Base-by-base conservation (phyloP, 2,329 filamentous ascomycete genomes). In the Colletotrichum orbiculare region DNA sequence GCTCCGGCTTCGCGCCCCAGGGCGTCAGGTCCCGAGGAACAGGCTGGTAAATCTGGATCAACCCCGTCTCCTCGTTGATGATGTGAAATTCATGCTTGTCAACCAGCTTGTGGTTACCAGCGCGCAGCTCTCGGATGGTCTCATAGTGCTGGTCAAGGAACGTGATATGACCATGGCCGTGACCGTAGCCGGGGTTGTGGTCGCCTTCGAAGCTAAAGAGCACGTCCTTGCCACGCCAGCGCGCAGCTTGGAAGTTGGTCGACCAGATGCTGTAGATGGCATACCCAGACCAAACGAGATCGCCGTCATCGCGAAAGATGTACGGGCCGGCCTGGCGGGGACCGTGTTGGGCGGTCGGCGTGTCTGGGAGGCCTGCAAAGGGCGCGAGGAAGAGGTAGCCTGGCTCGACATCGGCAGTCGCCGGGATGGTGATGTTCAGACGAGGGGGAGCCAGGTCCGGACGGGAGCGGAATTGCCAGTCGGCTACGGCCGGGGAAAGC, bases 271-370 rank as follows among this genome's bases (percentile, higher is more conserved):
- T 81, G 68, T 81, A 85, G 69, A 82, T 81, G 4, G 78, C 80
- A 58, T 84, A 84, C 2, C 85, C 83, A 1, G 85, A 87, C 85
- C 85, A 88, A 25, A 88, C 76, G 0, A 88, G 76, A 54, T 87
- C 83, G 2, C 85, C 85, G 38, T 84, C 74, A 68, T 85, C 80
- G 6, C 79, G 78, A 68, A 86, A 82, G 68, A 88, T 87, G 70
- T 87, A 88, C 0, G 85, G 82, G 0, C 77, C 83, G 1, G 83
- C 78, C 71, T 87, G 85, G 6, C 79, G 78, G 2, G 84, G 83
- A 0, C 81, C 82, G 62, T 81, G 77, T 61, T 76, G 77, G 66
- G 76, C 77, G 11, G 71, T 71, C 33, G 56, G 56, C 38, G 56
- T 60, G 56, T 78, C 76, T 17, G 72, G 72, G 17, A 71, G 73